phyloP scores from a whole-genome alignment of 2,329 filamentous ascomycete species.

The Phoma sp. region DNA sequence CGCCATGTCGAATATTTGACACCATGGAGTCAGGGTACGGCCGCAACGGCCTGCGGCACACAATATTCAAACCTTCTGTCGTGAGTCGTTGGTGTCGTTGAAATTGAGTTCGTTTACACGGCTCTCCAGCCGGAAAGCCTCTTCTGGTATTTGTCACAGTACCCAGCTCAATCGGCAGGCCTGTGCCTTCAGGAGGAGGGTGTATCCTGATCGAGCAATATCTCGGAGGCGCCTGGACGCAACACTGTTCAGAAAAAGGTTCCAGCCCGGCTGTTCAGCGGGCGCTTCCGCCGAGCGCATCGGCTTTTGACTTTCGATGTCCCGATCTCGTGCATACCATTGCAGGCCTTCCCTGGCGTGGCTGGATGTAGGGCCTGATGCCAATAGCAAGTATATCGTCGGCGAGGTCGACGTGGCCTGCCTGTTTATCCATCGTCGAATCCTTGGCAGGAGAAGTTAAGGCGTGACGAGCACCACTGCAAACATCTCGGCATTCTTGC shows the following conservation, averaged over 20 bases:
- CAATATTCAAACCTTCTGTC: background rate
- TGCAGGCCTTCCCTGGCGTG: constrained; percentile 16
- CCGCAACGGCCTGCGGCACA: background rate
- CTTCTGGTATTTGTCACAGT: constrained; percentile 26
- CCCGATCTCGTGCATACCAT: constrained; percentile 9
- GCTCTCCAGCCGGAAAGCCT: constrained; percentile 8
- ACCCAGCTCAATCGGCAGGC: constrained; percentile 5
- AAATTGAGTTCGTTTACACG: constrained; percentile 25
- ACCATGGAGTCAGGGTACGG: background rate
- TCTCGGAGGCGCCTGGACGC: constrained; percentile 4
- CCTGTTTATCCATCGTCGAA: constrained; percentile 18
- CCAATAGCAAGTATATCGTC: constrained; percentile 33
- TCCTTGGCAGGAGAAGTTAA: constrained; percentile 28
- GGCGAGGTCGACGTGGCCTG: constrained; percentile 37
- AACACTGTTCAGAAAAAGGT: constrained; percentile 18
- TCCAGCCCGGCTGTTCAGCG: constrained; percentile 24
- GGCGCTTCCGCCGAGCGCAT: constrained; percentile 21
- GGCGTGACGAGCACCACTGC: constrained; percentile 30
- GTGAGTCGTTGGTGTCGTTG: constrained; percentile 14
- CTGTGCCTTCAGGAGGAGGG: constrained; percentile 5
- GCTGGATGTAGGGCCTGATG: constrained; percentile 19
- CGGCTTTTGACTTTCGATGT: constrained; percentile 10
- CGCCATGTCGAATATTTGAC: background rate
- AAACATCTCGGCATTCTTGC: constrained; percentile 26
- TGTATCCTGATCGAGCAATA: constrained; percentile 5